A percentile compares a stretch with the other conserved stretches of the same genome.
These are phyloP conservation scores for Combretum micranthum DNA, from an alignment of 345 rosid genomes.

Conservation along the genomic window DNA sequence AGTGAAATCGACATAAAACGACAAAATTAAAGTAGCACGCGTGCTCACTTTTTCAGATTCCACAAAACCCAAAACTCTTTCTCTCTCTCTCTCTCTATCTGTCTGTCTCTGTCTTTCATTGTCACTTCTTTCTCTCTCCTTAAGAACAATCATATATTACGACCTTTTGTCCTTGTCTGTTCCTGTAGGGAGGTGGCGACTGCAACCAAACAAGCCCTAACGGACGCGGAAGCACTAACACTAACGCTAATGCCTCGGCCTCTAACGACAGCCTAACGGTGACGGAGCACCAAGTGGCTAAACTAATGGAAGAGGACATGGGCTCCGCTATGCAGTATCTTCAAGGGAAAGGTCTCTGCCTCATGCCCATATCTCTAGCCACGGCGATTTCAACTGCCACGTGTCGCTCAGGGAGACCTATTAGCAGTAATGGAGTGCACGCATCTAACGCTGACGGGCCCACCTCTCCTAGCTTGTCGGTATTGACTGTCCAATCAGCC, in stretches of 20 bases:
- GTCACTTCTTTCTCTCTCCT: background rate
- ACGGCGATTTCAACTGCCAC: slow-evolving; percentile 83
- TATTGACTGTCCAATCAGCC: slow-evolving; percentile 65
- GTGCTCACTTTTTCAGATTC: slow-evolving; percentile 62
- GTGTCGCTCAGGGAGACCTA: slow-evolving; percentile 38
- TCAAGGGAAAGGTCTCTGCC: slow-evolving; percentile 93
- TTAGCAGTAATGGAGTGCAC: slow-evolving; percentile 5
- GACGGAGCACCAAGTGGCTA: slow-evolving; percentile 88
- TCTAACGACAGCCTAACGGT: slow-evolving; percentile 48
- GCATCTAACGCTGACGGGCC: slow-evolving; percentile 47
- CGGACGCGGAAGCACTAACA: slow-evolving; percentile 27
- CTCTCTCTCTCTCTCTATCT: background rate
- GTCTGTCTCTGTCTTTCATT: too few relatives aligned
- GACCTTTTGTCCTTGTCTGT: slow-evolving; percentile 3
- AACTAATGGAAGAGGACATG: slow-evolving; percentile 97
- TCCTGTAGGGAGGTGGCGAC: slow-evolving; percentile 44
- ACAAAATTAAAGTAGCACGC: slow-evolving; percentile 70
- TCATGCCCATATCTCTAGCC: slow-evolving; percentile 95
- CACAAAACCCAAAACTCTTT: slow-evolving; percentile 7
- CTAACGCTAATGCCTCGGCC: slow-evolving; percentile 24
- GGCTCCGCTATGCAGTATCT: slow-evolving; percentile 98
- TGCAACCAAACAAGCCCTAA: slow-evolving; percentile 36
- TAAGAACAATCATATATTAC: background rate
- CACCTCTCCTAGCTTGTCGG: slow-evolving; percentile 71
- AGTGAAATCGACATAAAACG: slow-evolving; percentile 32